Evolutionary conservation across 2,329 filamentous ascomycete genomes (phyloP), one percentile per base, ranked within the genome.

Genomic region (Trichophyton mentagrophytes): DNA sequence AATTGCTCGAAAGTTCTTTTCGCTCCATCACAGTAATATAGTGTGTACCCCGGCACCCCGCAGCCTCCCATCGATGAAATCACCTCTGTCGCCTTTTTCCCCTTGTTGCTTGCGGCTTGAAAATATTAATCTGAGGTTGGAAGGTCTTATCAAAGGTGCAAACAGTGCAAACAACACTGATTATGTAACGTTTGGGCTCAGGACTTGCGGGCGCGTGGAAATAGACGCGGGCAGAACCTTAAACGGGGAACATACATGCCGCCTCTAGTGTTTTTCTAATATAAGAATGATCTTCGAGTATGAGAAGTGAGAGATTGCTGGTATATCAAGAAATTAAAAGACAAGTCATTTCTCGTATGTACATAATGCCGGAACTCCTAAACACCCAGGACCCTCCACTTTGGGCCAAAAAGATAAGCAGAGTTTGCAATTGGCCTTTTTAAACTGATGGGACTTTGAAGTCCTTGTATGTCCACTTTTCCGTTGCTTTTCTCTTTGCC

Each of bases 391-490:
- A 33, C 8, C 40, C 8, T 40, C 17, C 33, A 36, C 7, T 60
- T 17, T 42, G 42, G n/a, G n/a, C 15, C 20, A 13, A 9, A 25
- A 53, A 2, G n/a, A 15, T 30, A 30, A 33, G 3, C 22, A 30
- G 33, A 38, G 33, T 11, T 38, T n/a, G 1, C 3, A 20, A 51
- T 44, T n/a, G 13, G 8, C 49, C 2, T 9, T 17, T 13, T 53
- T 9, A 53, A 53, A 53, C 49, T 7, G 49, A 53, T 17, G 49
- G 49, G 7, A 88, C 74, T 67, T 79, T 81, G 75, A 96, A 99
- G 72, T 99, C 93, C 80, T 99, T 99, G 79, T 96, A 89, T 51
- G 86, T 85, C 93, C 93, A 99, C 77, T 97, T 99, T 82, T 97
- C 93, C 5, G 90, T 96, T 58, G 85, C 75, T 73, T 88, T 89